A percentile compares a stretch with the other conserved stretches of the same genome.
phyloP scores from a whole-genome alignment of 2,329 filamentous ascomycete species.

The Coniella lustricola region DNA sequence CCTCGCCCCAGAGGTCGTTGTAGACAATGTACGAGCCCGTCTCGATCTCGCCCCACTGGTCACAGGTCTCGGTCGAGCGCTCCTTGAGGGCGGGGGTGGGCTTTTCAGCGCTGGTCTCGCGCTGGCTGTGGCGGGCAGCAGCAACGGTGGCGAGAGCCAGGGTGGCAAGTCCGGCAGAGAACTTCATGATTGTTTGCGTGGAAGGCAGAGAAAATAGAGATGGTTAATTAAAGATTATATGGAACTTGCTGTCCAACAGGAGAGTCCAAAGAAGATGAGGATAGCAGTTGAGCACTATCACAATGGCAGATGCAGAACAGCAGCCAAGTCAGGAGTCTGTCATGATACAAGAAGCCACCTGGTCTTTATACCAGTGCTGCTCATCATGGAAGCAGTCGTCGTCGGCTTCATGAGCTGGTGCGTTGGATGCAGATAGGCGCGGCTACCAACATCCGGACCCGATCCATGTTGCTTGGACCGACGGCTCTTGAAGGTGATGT shows the following conservation, averaged over 20 bases:
- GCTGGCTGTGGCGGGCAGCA: not conserved
- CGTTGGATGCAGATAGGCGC: not conserved
- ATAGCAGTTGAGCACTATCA: too few species aligned
- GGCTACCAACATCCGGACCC: not conserved
- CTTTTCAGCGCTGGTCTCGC: not conserved
- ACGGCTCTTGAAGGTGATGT: too few species aligned
- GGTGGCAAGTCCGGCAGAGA: not conserved
- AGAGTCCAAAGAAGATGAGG: too few species aligned
- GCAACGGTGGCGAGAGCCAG: not conserved
- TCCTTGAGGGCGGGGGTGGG: conserved; percentile 3
- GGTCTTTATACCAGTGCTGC: too few species aligned
- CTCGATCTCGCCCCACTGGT: conserved; percentile 5
- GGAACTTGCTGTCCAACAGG: not conserved
- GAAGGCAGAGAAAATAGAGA: not conserved
- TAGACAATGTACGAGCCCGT: conserved; percentile 36
- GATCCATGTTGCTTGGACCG: too few species aligned
- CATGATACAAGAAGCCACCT: too few species aligned
- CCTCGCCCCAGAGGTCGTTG: conserved; percentile 44
- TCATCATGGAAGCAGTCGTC: too few species aligned
- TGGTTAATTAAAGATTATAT: not conserved
- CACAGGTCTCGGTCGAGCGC: conserved; percentile 5
- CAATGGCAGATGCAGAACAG: too few species aligned
- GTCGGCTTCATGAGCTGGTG: too few species aligned
- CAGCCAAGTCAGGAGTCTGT: too few species aligned
- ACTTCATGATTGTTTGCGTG: not conserved